Base-by-base conservation (phyloP, 2,329 filamentous ascomycete species). In the Huntiella savannae region DNA sequence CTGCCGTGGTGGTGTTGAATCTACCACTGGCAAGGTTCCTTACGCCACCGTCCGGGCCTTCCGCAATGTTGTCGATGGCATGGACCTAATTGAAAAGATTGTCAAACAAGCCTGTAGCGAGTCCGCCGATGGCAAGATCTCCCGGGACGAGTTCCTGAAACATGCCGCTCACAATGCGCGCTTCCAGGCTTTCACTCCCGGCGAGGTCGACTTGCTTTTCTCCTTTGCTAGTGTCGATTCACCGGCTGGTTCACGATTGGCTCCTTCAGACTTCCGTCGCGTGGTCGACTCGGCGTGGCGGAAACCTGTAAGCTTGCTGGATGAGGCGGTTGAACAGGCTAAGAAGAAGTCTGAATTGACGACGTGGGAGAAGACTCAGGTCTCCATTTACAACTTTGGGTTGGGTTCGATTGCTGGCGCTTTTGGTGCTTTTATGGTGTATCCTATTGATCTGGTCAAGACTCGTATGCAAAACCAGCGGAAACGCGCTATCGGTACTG, bases 381-480 rank as follows among this genome's bases (percentile, higher is more conserved):
- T 87, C 58, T 93, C 87, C 1, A 74, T 70, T 2, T 92, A 95
- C 62, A 87, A 93, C 68, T 98, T 98, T 59, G 77, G 68, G 3
- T 75, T 98, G 5, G 91, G 91, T 50, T 86, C 82, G 59, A 54
- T 94, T 54, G 91, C 91, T 5, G 91, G 91, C 63, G 91, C 91
- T 7, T 98, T 98, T 59, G 91, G 91, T 60, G 91, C 91, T 10
- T 96, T 98, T 61, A 95, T 98, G 85, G 91, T 98, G 46, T 98
- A 98, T 61, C 91, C 91, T 17, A 96, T 98, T 58, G 91, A 98
- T 66, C 67, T 98, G 51, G 91, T 98, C 62, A 98, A 98, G 74
- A 98, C 91, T 1, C 79, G 91, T 51, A 82, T 98, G 78, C 91
- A 98, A 64, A 98, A 98, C 67, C 91, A 98, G 69, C 77, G 91